These are phyloP conservation scores for Calonectria fujianensis DNA, from an alignment of 2,329 filamentous ascomycete genomes.

Conservation along the genomic window DNA sequence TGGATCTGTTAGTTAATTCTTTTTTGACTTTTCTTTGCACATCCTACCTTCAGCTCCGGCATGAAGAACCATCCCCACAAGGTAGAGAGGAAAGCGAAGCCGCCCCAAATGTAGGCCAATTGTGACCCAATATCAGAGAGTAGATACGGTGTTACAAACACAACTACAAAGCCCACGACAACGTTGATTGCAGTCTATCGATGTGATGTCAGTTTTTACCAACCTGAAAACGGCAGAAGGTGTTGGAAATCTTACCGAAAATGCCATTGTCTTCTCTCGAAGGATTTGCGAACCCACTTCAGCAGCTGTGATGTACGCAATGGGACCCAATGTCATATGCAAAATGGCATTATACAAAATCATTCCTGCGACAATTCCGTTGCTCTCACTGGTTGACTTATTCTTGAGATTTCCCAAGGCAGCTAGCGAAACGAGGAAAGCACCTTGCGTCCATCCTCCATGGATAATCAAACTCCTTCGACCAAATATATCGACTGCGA, in stretches of 20 bases:
- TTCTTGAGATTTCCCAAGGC: not conserved
- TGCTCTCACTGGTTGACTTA: not conserved
- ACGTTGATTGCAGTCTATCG: constrained; percentile 13
- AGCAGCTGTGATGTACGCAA: constrained; percentile 9
- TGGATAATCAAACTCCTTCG: not conserved
- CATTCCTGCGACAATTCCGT: constrained; percentile 15
- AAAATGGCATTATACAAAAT: constrained; percentile 3
- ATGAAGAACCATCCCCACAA: constrained; percentile 5
- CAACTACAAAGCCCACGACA: not conserved
- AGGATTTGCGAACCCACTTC: constrained; percentile 5
- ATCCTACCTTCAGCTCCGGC: constrained; percentile 11
- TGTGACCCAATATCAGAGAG: constrained; percentile 12
- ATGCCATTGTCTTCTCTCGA: constrained; percentile 3
- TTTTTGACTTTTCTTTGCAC: fast-evolving
- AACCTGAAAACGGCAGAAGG: too few species aligned
- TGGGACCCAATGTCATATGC: constrained; percentile 12
- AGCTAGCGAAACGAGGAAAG: not conserved
- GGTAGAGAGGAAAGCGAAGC: not conserved
- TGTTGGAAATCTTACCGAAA: not conserved
- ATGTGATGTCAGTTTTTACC: not conserved
- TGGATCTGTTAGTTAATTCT: not conserved
- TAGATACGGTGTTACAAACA: constrained; percentile 7
- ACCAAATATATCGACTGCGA: constrained; percentile 3
- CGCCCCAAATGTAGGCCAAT: constrained; percentile 15
- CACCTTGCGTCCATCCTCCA: constrained; percentile 15